Percentiles rank a stretch among this genome's conserved stretches.
Conservation (phyloP, 495 filamentous ascomycete species). For the Elaphomyces granulatus region DNA sequence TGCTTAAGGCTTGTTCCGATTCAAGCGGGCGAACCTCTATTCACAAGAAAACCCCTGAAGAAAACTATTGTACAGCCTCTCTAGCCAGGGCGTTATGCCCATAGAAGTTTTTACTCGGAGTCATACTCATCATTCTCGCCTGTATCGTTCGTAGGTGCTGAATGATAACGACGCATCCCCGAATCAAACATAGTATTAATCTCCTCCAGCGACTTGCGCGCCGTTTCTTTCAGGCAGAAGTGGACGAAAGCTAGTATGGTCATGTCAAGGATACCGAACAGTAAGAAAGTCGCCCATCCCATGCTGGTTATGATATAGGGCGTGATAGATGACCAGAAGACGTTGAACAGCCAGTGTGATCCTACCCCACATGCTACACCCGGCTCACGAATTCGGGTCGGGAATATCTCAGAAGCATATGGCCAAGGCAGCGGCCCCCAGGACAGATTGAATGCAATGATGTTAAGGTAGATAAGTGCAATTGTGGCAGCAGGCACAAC, state of each 20-base stretch:
- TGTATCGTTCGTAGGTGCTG: too few species aligned
- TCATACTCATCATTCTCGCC: too few species aligned
- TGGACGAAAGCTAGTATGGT: slow-evolving; percentile 28
- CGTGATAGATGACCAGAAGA: slow-evolving; percentile 37
- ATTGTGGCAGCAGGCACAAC: slow-evolving; percentile 34
- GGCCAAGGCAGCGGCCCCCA: slow-evolving; percentile 29
- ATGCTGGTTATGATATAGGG: slow-evolving; percentile 36
- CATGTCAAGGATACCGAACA: slow-evolving; percentile 31
- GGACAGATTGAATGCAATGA: slow-evolving; percentile 31
- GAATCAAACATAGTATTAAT: slow-evolving; percentile 45
- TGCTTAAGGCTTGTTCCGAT: too few species aligned
- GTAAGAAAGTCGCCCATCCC: slow-evolving; percentile 36
- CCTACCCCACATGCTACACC: slow-evolving; percentile 34
- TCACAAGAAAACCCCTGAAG: too few species aligned
- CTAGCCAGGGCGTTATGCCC: too few species aligned
- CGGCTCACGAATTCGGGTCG: slow-evolving; percentile 33
- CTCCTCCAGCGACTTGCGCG: slow-evolving; percentile 60
- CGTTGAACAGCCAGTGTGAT: slow-evolving; percentile 40
- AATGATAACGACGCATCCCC: background rate
- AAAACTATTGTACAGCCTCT: too few species aligned
- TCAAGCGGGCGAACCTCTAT: too few species aligned
- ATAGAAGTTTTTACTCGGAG: too few species aligned
- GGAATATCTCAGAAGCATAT: slow-evolving; percentile 32
- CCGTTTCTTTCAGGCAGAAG: slow-evolving; percentile 44
- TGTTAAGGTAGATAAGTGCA: slow-evolving; percentile 36